A percentile compares a stretch with the other conserved stretches of the same genome.
Evolutionary conservation across 1,284 basidiomycete genomes (phyloP).

Genomic region (Stygiomarasmius scandens): DNA sequence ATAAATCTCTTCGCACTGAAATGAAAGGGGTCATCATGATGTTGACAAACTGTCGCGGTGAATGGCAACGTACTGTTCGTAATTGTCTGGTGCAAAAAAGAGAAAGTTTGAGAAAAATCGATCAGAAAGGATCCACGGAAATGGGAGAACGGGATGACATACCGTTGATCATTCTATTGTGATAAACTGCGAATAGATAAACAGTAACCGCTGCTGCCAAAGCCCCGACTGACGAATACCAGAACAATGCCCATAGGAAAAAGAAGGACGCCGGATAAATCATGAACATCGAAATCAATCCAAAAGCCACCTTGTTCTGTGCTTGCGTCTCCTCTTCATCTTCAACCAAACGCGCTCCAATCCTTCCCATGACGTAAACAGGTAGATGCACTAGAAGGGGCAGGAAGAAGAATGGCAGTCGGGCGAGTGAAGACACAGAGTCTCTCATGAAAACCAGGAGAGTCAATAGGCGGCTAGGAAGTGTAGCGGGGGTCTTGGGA

Average conservation of each 20-base stretch:
- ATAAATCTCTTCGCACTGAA: constrained; percentile 77
- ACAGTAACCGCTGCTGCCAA: constrained; percentile 54
- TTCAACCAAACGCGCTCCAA: constrained; percentile 75
- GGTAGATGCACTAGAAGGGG: constrained; percentile 84
- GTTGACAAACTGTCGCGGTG: constrained; percentile 5
- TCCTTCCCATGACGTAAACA: constrained; percentile 76
- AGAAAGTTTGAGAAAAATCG: constrained; percentile 4
- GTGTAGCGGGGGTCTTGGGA: constrained; percentile 67
- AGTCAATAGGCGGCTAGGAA: constrained; percentile 82
- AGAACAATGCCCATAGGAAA: constrained; percentile 79
- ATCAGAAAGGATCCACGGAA: constrained; percentile 22
- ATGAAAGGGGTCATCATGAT: constrained; percentile 13
- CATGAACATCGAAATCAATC: constrained; percentile 66
- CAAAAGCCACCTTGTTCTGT: constrained; percentile 89
- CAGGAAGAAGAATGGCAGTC: constrained; percentile 85
- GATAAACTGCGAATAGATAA: constrained; percentile 80
- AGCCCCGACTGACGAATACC: constrained; percentile 63
- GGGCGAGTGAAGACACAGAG: constrained; percentile 66
- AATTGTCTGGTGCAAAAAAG: constrained; percentile 60
- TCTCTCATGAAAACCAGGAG: constrained; percentile 80
- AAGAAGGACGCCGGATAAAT: constrained; percentile 85
- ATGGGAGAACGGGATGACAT: constrained; percentile 32
- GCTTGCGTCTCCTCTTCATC: constrained; percentile 93
- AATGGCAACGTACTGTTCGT: constrained; percentile 65
- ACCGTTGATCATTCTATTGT: constrained; percentile 78